These are phyloP conservation scores for Boletus edulis DNA, from an alignment of 768 basidiomycete genomes.

Conservation along the genomic window DNA sequence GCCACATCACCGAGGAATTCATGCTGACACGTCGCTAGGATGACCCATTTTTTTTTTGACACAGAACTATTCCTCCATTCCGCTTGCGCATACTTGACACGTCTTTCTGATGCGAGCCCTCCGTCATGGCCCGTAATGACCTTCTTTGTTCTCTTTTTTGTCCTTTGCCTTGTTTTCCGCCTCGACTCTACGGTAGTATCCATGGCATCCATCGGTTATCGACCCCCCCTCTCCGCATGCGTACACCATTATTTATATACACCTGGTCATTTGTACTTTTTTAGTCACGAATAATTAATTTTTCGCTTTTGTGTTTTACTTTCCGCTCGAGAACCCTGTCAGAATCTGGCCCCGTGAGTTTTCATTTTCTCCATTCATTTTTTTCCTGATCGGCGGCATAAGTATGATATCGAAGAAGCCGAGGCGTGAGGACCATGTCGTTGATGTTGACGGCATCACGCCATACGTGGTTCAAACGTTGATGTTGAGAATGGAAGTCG, in stretches of 20 bases:
- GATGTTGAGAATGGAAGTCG: too few species aligned
- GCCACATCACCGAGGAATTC: neutral
- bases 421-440: too few species aligned
- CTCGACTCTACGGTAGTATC: constrained; percentile 7
- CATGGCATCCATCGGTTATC: constrained; percentile 17
- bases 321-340: neutral
- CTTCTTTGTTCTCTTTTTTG: neutral
- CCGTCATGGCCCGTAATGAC: neutral
- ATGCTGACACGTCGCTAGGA: neutral
- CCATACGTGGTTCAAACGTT: too few species aligned
- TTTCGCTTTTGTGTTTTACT: neutral
- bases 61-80: neutral
- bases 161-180: neutral
- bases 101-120: constrained; percentile 1
- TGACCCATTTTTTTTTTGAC: neutral
- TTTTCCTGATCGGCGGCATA: too few species aligned
- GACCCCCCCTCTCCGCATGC: neutral
- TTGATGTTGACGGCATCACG: too few species aligned
- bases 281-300: neutral
- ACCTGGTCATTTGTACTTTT: constrained; percentile 17
- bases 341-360: too few species aligned
- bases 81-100: constrained; percentile 1
- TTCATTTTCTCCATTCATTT: too few species aligned
- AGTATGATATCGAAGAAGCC: too few species aligned
- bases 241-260: neutral